Evolutionary conservation across 805 yeast genomes (phyloP), one percentile per base, ranked within the genome.

Genomic region (Kluyveromyces siamensis): DNA sequence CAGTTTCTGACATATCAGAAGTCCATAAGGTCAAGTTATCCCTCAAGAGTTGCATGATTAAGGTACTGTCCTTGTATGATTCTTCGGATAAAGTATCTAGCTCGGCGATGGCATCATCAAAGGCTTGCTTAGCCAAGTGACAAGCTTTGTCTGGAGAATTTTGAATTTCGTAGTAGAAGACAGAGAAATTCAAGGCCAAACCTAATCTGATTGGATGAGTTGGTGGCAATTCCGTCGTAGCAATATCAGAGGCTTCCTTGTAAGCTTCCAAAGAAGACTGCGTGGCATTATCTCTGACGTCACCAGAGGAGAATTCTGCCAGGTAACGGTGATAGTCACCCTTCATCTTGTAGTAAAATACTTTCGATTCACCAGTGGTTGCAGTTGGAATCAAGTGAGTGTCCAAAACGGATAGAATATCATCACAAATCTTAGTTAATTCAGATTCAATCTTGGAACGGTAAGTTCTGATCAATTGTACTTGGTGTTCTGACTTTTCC

Each of bases 261-360:
- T 91, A 91, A 54, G 96, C 91, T 72, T 88, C 96, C 67, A 89
- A 80, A 38, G 98, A 91, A 57, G 84, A 78, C 63, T 86, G 89
- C 46, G 98, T 93, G 55, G 96, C 95, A 57, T 79, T 88, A 69
- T 89, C 87, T 70, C 96, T 87, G 73, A 84, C 85, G 60, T 89
- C 97, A 56, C 87, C 81, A 62, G 82, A 78, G 54, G 97, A 91
- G 67, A 91, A 93, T 76, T 91, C 99, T 55, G 97, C 97, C 74
- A 91, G 80, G 73, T 91, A 91, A 78, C 99, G 96, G 78, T 90
- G 96, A 79, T 91, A 91, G 72, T 91, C 99, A 79, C 98, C 99
- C 77, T 91, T 91, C 98, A 91, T 91, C 81, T 91, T 91, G 77
- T 87, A 89, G 80, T 91, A 91, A 73, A 91, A 91, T 49, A 91